Evolutionary conservation across 331 rosid species (phyloP), one percentile per base, ranked within the genome.

Genomic region (Quercus phellos): DNA sequence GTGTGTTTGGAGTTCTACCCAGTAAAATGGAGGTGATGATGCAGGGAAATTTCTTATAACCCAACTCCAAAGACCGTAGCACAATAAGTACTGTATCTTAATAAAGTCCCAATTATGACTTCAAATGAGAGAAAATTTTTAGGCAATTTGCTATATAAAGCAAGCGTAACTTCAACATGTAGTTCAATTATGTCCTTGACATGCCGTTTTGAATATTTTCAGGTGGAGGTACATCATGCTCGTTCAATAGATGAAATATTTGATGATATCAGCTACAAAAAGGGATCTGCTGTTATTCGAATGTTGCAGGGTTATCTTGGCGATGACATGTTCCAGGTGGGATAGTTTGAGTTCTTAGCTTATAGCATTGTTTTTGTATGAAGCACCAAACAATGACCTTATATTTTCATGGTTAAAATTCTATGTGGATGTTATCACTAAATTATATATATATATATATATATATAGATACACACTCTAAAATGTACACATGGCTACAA

Each of bases 301-400:
- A 90, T 90, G 90, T 79, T 90, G 82, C 87, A 90, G 70, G 73
- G 35, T 51, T 89, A 80, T 83, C 85, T 90, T 74, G 93, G 93
- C n/a, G 83, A 87, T 67, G 89, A 71, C 51, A 69, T 76, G 61
- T 84, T 89, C 79, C 91, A 85, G 90, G 91, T 90, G 12, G 30
- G 72, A 83, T 27, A 61, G 34, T 50, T 74, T 9, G 22, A 43
- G 50, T 42, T 58, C 51, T 43, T 24, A 13, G 13, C 18, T 60
- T 50, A 51, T 42, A 17, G 46, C 1, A 12, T 72, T 64, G 76
- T 51, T 8, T 72, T 60, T 43, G 9, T 46, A 26, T 13, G 70
- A 51, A 22, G 14, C 59, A 76, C 71, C 63, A 46, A 19, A 46
- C 2, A 30, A 55, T 35, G 59, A 29, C 29, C 59, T 46, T 16